Evolutionary conservation across 2,329 filamentous ascomycete genomes (phyloP), one percentile per base, ranked within the genome.

Genomic region (Ophiocordyceps sinensis): DNA sequence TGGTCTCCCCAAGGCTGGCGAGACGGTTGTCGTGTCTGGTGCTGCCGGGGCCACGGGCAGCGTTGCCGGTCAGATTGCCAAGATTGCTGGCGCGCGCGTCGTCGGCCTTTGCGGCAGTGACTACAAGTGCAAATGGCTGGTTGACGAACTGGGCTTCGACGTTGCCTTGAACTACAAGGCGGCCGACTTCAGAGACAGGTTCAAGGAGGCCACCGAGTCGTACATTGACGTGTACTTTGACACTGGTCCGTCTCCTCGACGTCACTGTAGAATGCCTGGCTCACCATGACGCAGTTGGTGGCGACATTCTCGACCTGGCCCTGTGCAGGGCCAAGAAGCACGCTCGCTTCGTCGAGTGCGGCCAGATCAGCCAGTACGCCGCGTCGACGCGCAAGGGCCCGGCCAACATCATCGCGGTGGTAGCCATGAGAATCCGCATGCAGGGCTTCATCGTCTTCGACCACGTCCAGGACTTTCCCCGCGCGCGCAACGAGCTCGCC

Each of bases 1-100:
- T 37, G 83, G 75, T 3, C 64, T 80, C 42, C 74, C 81, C 34
- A 76, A 79, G 57, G 58, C 71, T 3, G 82, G 82, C 5, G 81
- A 88, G 47, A 77, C 81, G 4, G 82, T 89, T 1, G 81, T 88
- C 8, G 79, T 89, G 0, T 82, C 77, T 9, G 83, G 82, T 7
- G 84, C 84, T 2, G 84, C 84, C 0, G 84, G 84, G 2, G 84
- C 83, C 0, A 88, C 84, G 0, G 84, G 84, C 1, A 81, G 73
- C 52, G 74, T 88, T 1, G 83, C 76, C 0, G 82, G 81, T 0
- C 84, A 89, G 61, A 85, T 88, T 49, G 81, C 82, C 15, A 86
- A 85, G 65, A 62, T 85, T 41, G 76, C 77, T 58, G 83, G 80
- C 12, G 62, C 63, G 38, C 50, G 67, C 3, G 75, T 85, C 12